phyloP scores from a whole-genome alignment of 1,284 basidiomycete genomes.

The Boletus albobrunnescens region DNA sequence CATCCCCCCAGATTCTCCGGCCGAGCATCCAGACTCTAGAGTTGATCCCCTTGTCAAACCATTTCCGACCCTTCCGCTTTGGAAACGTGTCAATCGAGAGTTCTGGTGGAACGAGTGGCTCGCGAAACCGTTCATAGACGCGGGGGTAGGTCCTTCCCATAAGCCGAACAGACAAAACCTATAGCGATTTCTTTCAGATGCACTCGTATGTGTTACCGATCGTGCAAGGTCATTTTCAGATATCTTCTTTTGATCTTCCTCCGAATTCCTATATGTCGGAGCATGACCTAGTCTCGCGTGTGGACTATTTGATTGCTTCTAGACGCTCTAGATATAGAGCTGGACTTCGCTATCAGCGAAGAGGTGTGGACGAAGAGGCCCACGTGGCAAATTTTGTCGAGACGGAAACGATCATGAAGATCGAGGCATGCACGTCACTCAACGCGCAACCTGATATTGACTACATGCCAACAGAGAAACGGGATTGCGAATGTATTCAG shows the following conservation, averaged over 20 bases:
- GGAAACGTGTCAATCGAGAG: slow-evolving; percentile 77
- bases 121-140: slow-evolving; percentile 69
- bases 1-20: slow-evolving; percentile 10
- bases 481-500: slow-evolving; percentile 75
- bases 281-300: slow-evolving; percentile 40
- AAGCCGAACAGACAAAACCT: background rate
- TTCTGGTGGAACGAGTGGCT: slow-evolving; percentile 93
- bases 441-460: background rate
- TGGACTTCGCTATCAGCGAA: slow-evolving; percentile 91
- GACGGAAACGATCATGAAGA: slow-evolving; percentile 83
- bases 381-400: slow-evolving; percentile 90
- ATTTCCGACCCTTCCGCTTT: slow-evolving; percentile 67
- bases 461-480: slow-evolving; percentile 49
- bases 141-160: slow-evolving; percentile 49
- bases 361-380: slow-evolving; percentile 87
- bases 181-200: slow-evolving; percentile 15
- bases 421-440: slow-evolving; percentile 51
- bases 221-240: slow-evolving; percentile 73
- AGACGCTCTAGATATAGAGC: slow-evolving; percentile 89
- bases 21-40: slow-evolving; percentile 35
- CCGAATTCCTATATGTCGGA: slow-evolving; percentile 46
- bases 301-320: slow-evolving; percentile 74
- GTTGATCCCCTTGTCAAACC: slow-evolving; percentile 65
- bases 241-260: slow-evolving; percentile 55
- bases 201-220: slow-evolving; percentile 71